These are phyloP conservation scores for Cercospora zeae-maydis DNA, from an alignment of 2,329 filamentous ascomycete genomes.

Conservation along the genomic window DNA sequence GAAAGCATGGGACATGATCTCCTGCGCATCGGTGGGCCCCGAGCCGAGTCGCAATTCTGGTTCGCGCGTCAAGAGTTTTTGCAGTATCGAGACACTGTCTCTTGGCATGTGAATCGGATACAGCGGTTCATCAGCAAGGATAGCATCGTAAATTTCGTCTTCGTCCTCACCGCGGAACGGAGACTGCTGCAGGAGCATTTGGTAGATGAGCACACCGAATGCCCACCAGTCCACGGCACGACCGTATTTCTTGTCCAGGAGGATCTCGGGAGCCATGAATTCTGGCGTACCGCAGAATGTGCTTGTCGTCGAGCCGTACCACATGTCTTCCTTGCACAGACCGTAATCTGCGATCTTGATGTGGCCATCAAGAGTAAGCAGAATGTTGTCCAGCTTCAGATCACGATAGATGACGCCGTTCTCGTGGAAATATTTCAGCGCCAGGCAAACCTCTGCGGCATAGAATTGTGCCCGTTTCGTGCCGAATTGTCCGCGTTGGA, in stretches of 20 bases:
- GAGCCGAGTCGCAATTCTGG: slow-evolving; percentile 89
- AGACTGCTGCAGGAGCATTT: slow-evolving; percentile 98
- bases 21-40: slow-evolving; percentile 93
- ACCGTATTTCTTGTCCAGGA: slow-evolving; percentile 97
- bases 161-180: slow-evolving; percentile 98
- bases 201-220: slow-evolving; percentile 97
- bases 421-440: slow-evolving; percentile 98
- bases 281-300: slow-evolving; percentile 99
- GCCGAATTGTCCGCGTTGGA: slow-evolving; percentile 93
- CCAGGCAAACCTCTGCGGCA: slow-evolving; percentile 92
- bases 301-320: slow-evolving; percentile 93
- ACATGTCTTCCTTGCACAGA: slow-evolving; percentile 99
- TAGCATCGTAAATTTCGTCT: slow-evolving; percentile 98
- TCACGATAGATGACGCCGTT: slow-evolving; percentile 96
- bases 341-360: slow-evolving; percentile 99
- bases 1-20: slow-evolving; percentile 98
- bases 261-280: slow-evolving; percentile 99
- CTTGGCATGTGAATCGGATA: slow-evolving; percentile 99
- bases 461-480: slow-evolving; percentile 97
- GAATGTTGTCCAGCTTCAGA: slow-evolving; percentile 80
- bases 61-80: slow-evolving; percentile 93
- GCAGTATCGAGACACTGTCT: slow-evolving; percentile 93
- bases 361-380: slow-evolving; percentile 90
- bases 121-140: slow-evolving; percentile 92
- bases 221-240: slow-evolving; percentile 99